These are phyloP conservation scores for Epichloe gansuensis DNA, from an alignment of 2,329 filamentous ascomycete genomes.

Conservation along the genomic window DNA sequence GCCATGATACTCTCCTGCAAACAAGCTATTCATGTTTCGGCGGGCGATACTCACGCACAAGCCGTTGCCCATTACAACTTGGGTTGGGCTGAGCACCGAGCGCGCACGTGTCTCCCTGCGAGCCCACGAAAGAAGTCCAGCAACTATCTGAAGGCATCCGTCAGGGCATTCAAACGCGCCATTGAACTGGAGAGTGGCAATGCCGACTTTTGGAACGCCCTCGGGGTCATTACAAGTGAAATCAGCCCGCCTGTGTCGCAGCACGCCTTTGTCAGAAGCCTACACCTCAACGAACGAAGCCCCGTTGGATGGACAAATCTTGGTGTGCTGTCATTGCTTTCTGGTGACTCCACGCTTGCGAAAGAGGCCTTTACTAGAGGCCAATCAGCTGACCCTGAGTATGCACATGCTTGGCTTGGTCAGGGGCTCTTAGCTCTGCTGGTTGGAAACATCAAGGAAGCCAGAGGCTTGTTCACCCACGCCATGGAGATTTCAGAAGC, in stretches of 20 bases:
- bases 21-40: constrained; percentile 61
- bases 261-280: constrained; percentile 80
- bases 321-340: constrained; percentile 71
- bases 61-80: constrained; percentile 96
- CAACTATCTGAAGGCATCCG: constrained; percentile 65
- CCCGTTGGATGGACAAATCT: constrained; percentile 84
- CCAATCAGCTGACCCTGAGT: constrained; percentile 90
- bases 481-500: constrained; percentile 86
- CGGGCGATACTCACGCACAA: constrained; percentile 71
- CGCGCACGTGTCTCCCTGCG: constrained; percentile 53
- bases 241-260: constrained; percentile 82
- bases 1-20: constrained; percentile 79
- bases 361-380: constrained; percentile 83
- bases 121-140: constrained; percentile 44
- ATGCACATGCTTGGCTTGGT: constrained; percentile 85
- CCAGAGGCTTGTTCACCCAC: constrained; percentile 77
- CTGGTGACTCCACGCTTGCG: constrained; percentile 74
- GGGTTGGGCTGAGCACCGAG: constrained; percentile 83
- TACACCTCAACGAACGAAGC: constrained; percentile 85
- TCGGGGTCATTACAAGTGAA: constrained; percentile 80
- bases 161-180: constrained; percentile 85
- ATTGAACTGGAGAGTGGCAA: constrained; percentile 95
- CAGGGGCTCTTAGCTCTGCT: constrained; percentile 77
- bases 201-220: constrained; percentile 90
- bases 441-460: constrained; percentile 63